phyloP scores from a whole-genome alignment of 2,329 filamentous ascomycete genomes.

The Tolypocladium nubicola region DNA sequence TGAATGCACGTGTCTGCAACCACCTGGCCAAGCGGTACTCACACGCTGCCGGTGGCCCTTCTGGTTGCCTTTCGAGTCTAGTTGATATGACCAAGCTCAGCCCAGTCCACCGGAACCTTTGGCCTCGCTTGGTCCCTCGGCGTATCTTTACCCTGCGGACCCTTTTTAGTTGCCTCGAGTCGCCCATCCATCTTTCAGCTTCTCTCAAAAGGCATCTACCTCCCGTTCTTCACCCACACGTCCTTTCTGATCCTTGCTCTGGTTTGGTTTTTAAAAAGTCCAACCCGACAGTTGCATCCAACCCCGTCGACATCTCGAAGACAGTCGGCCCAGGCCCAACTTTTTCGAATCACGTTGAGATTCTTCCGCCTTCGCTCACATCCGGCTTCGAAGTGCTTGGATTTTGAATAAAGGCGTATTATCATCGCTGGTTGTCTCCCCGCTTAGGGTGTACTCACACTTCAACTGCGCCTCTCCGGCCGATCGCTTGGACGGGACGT shows the following conservation, averaged over 20 bases:
- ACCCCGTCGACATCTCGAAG: not conserved
- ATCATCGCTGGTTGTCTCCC: not conserved
- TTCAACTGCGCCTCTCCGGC: not conserved
- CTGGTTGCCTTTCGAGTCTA: slow-evolving; percentile 1
- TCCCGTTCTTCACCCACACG: slow-evolving; percentile 2
- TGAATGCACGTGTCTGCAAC: slow-evolving; percentile 8
- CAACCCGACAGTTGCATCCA: not conserved
- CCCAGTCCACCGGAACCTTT: slow-evolving; percentile 9
- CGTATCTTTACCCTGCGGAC: slow-evolving; percentile 7
- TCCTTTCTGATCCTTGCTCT: not conserved
- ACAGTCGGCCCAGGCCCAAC: too few relatives aligned
- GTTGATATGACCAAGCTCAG: slow-evolving; percentile 9
- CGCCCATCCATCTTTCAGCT: not conserved
- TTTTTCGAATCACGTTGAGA: not conserved
- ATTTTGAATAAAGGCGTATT: not conserved
- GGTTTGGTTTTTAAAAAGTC: not conserved
- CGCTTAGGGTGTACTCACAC: not conserved
- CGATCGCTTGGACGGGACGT: not conserved
- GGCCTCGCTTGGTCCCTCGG: slow-evolving; percentile 9
- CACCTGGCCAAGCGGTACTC: slow-evolving; percentile 3
- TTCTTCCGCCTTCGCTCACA: not conserved
- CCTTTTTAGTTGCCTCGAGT: not conserved
- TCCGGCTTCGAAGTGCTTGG: not conserved
- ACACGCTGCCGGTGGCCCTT: slow-evolving; percentile 3
- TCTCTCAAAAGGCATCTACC: slow-evolving; percentile 14